phyloP scores from a whole-genome alignment of 225 moss, liverwort and hornwort genomes.

The Pleurozium schreberi region DNA sequence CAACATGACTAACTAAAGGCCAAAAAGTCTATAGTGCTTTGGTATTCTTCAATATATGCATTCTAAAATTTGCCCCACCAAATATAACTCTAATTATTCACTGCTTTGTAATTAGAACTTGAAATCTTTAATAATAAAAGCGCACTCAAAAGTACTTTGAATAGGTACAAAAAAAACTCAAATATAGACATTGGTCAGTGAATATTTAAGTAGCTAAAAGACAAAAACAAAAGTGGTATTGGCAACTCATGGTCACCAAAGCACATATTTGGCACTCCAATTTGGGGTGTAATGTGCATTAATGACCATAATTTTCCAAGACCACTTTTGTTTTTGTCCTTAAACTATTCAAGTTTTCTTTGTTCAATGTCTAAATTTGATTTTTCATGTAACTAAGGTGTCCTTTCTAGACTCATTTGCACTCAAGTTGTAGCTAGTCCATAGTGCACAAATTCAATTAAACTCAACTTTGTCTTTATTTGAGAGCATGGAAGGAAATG shows the following conservation, averaged over 20 bases:
- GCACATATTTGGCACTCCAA: not conserved
- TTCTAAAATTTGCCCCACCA: fast-evolving
- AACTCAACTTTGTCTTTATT: too few relatives aligned
- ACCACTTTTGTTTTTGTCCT: not conserved
- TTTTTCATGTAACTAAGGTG: fast-evolving
- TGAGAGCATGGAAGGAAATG: too few relatives aligned
- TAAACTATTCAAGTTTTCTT: too few relatives aligned
- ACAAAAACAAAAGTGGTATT: not conserved
- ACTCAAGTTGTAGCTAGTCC: too few relatives aligned
- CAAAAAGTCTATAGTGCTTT: not conserved
- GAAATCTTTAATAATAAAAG: not conserved
- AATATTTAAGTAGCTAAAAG: not conserved
- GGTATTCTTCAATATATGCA: not conserved
- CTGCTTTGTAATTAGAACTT: not conserved
- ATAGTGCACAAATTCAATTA: too few relatives aligned
- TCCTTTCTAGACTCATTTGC: too few relatives aligned
- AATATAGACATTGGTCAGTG: not conserved
- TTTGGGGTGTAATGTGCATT: not conserved
- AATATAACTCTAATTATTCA: not conserved
- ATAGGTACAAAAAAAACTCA: not conserved
- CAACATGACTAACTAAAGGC: fast-evolving
- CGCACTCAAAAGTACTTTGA: not conserved
- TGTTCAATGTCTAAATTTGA: not conserved
- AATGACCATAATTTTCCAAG: fast-evolving
- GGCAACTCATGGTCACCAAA: fast-evolving